phyloP scores from a whole-genome alignment of 495 filamentous ascomycete genomes.

The Penicillium macrosclerotiorum region DNA sequence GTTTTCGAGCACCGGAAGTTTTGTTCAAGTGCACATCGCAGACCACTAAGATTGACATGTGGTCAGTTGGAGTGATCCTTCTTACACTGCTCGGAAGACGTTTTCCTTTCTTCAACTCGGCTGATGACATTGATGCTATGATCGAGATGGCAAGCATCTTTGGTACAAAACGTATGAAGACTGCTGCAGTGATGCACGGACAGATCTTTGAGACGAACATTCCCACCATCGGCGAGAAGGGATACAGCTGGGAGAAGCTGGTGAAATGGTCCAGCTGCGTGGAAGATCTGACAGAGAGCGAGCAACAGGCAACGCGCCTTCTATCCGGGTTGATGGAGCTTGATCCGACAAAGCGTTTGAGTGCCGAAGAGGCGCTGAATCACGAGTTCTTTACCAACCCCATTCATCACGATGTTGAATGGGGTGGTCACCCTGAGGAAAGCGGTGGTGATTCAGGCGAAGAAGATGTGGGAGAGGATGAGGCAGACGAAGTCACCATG shows the following conservation, averaged over 20 bases:
- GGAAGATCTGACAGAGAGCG: constrained; percentile 46
- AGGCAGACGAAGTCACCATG: constrained; percentile 47
- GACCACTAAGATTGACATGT: constrained; percentile 94
- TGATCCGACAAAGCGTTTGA: constrained; percentile 55
- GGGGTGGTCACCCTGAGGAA: constrained; percentile 44
- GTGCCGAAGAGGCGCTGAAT: constrained; percentile 55
- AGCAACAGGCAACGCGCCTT: constrained; percentile 52
- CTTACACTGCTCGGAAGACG: constrained; percentile 84
- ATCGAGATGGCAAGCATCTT: constrained; percentile 97
- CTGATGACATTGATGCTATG: constrained; percentile 94
- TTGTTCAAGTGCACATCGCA: constrained; percentile 96
- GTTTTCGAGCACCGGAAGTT: constrained; percentile 94
- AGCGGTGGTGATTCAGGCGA: constrained; percentile 36
- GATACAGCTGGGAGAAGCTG: constrained; percentile 87
- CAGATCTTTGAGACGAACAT: constrained; percentile 87
- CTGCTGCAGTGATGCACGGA: constrained; percentile 79
- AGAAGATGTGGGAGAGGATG: constrained; percentile 36
- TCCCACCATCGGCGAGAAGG: constrained; percentile 79
- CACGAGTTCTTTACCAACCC: constrained; percentile 64
- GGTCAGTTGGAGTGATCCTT: constrained; percentile 93
- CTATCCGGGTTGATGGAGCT: constrained; percentile 63
- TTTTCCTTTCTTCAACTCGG: constrained; percentile 97
- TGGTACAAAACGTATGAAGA: constrained; percentile 77
- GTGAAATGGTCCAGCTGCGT: constrained; percentile 80
- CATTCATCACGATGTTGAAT: constrained; percentile 45